A percentile compares a stretch with the other conserved stretches of the same genome.
phyloP scores from a whole-genome alignment of 1,284 basidiomycete species.

The Ganoderma boninense region DNA sequence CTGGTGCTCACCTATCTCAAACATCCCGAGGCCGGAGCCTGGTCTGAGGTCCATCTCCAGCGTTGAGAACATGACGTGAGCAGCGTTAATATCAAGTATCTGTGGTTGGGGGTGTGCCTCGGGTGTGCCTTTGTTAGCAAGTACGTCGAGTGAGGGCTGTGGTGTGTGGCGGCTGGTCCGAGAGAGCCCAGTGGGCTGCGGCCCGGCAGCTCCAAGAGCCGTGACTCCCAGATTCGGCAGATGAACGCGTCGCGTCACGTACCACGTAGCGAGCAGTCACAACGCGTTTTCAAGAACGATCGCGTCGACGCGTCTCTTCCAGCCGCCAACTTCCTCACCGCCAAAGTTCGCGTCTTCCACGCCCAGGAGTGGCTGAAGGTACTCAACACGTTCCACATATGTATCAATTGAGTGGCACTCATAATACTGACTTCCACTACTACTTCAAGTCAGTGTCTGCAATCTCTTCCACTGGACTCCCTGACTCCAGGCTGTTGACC shows the following conservation, averaged over 20 bases:
- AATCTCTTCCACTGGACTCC: too few relatives aligned
- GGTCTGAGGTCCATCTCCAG: constrained; percentile 81
- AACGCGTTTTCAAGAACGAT: constrained; percentile 1
- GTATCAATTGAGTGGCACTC: too few relatives aligned
- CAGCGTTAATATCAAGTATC: not conserved
- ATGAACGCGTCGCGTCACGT: constrained; percentile 37
- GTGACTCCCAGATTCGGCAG: constrained; percentile 18
- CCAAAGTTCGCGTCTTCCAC: not conserved
- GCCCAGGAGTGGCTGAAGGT: not conserved
- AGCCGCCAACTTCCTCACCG: not conserved
- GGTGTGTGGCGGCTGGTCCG: too few relatives aligned
- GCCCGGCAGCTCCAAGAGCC: not conserved
- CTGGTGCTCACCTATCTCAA: constrained; percentile 69
- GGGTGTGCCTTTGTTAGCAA: too few relatives aligned
- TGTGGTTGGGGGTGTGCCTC: too few relatives aligned
- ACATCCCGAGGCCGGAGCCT: constrained; percentile 80
- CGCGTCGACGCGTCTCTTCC: constrained; percentile 17
- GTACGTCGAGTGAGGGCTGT: not conserved
- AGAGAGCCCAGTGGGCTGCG: not conserved
- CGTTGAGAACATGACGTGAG: constrained; percentile 61
- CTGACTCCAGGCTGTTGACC: not conserved
- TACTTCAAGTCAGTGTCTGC: not conserved
- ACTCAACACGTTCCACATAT: not conserved
- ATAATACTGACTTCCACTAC: not conserved
- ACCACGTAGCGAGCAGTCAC: constrained; percentile 6